Evolutionary conservation across 805 yeast species (phyloP).

Genomic region (Pichia thaimueangensis): DNA sequence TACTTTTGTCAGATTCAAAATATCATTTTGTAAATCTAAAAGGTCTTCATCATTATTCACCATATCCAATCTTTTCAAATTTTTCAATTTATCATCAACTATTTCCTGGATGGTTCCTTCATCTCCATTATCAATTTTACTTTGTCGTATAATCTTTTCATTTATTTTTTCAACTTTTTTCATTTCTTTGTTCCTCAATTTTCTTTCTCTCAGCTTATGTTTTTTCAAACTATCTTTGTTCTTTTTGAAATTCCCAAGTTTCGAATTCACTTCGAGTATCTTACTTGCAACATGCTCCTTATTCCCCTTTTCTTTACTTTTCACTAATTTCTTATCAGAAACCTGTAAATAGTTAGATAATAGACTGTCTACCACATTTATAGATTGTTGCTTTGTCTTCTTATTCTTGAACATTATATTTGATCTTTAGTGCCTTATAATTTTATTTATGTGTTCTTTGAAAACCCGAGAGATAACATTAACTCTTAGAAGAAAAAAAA

Average conservation of each 20-base stretch:
- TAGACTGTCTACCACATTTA: conserved; percentile 23
- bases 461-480: no score
- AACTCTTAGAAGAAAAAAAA: background rate
- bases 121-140: conserved; percentile 21
- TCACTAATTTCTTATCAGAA: conserved; percentile 1
- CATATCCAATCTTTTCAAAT: conserved; percentile 30
- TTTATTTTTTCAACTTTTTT: conserved; percentile 12
- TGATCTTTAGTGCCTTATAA: background rate
- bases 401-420: conserved; percentile 17
- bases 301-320: conserved; percentile 6
- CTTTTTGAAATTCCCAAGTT: conserved; percentile 15
- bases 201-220: conserved; percentile 18
- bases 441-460: background rate
- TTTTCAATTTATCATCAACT: conserved; percentile 32
- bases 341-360: conserved; percentile 23
- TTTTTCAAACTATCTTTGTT: conserved; percentile 14
- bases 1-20: conserved; percentile 38
- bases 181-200: conserved; percentile 14
- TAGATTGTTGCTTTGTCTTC: conserved; percentile 16
- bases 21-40: conserved; percentile 35
- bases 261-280: conserved; percentile 20
- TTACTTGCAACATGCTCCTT: conserved; percentile 18
- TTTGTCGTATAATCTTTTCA: conserved; percentile 17
- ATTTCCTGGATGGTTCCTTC: conserved; percentile 32
- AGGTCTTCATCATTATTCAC: conserved; percentile 33